Evolutionary conservation across 768 basidiomycete species (phyloP).

Genomic region (Pulveroboletus sp.): DNA sequence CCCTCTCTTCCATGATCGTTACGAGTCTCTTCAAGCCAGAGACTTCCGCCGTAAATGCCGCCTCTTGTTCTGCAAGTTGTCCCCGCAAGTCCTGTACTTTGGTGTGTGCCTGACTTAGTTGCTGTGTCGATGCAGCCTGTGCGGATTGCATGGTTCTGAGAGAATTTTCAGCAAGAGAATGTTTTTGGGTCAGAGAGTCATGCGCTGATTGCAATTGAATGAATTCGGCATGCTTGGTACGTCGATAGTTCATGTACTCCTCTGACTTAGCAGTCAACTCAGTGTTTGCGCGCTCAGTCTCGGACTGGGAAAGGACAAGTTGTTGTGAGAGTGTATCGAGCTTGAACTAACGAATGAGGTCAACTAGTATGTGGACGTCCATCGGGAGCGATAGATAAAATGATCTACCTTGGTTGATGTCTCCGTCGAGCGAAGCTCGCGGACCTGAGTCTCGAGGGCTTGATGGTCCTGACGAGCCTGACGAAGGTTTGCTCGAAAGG

Average conservation of each 20-base stretch:
- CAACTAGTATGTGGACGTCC: not conserved
- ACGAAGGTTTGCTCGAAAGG: conserved; percentile 62
- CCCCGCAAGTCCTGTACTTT: conserved; percentile 72
- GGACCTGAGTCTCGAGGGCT: conserved; percentile 57
- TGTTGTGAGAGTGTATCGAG: conserved; percentile 81
- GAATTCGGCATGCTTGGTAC: conserved; percentile 75
- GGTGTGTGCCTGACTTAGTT: conserved; percentile 71
- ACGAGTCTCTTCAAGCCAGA: conserved; percentile 71
- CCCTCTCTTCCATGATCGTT: conserved; percentile 81
- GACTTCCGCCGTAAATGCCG: conserved; percentile 74
- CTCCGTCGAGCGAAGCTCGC: conserved; percentile 70
- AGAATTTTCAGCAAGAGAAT: conserved; percentile 60
- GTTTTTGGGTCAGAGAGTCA: conserved; percentile 65
- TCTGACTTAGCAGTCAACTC: conserved; percentile 74
- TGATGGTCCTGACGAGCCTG: conserved; percentile 73
- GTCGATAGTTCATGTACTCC: conserved; percentile 79
- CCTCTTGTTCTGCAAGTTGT: conserved; percentile 80
- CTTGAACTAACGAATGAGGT: conserved; percentile 58
- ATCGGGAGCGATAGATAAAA: not conserved
- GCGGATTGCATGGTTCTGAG: conserved; percentile 71
- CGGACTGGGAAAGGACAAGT: conserved; percentile 68
- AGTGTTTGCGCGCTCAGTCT: conserved; percentile 63
- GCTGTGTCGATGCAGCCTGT: conserved; percentile 65
- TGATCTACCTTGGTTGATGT: conserved; percentile 65
- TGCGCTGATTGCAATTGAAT: conserved; percentile 70